Base-by-base conservation (phyloP, 768 basidiomycete species). In the Boletus reticulatus region DNA sequence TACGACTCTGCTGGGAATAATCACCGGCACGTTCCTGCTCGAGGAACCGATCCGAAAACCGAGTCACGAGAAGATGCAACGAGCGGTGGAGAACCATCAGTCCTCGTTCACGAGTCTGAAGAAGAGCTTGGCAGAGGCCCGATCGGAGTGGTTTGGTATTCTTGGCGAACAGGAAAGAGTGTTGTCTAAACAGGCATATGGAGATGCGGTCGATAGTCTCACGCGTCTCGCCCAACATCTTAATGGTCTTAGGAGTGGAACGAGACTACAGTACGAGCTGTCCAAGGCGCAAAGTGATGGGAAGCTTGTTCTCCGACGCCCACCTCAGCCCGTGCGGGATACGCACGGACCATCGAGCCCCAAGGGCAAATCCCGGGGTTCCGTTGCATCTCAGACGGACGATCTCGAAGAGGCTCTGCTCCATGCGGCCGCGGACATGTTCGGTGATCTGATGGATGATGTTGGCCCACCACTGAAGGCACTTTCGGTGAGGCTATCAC, bases 141-240 rank as follows among this genome's bases (percentile, higher is more conserved):
- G 87, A 60, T 90, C 88, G 12, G 96, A 99, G 72, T 87, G 92
- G 78, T 73, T 84, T 44, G 69, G 63, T 6, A 47, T 62, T 12
- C 36, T 68, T 48, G 58, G 54, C 27, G 70, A 73, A 46, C 54
- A 45, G 27, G 69, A 63, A 10, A 55, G 66, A 37, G 50, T 57
- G 32, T n/a, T 61, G 13, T 67, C 75, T 0, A 73, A 82, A 48
- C 75, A 77, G 50, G 86, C 89, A 0, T 96, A 95, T 55, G 89
- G 90, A 59, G 92, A 94, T 58, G 89, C 91, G 0, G 88, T 98
- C 12, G 86, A 85, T 56, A 88, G 87, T 63, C 76, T 99, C 63
- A 95, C 90, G 56, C 78, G 94, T 17, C 81, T 99, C 6, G 97
- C 92, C 1, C 96, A 99, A 66, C 95, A 98, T 74, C 73, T 99